A percentile compares a stretch with the other conserved stretches of the same genome.
Conservation (phyloP, 108 stramenopile species). For the Thalassiosira profunda region DNA sequence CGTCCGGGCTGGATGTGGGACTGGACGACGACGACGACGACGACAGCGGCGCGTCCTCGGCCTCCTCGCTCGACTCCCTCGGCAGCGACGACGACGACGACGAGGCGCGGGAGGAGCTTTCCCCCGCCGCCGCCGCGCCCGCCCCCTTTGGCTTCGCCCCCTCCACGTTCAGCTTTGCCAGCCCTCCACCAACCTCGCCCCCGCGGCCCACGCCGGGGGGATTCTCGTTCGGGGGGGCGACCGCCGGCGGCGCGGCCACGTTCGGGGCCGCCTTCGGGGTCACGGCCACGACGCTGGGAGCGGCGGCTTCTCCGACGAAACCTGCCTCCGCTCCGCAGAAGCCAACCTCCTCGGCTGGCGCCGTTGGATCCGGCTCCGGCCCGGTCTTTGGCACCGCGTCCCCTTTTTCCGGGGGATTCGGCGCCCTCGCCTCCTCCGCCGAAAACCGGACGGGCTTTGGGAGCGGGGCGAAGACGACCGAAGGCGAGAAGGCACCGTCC, state of each 20-base stretch:
- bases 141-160: not conserved
- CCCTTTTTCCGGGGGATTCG: conserved; percentile 26
- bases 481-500: not conserved
- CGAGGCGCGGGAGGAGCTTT: not conserved
- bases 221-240: conserved; percentile 24
- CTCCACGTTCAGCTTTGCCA: conserved; percentile 4
- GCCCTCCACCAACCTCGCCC: not conserved
- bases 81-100: conserved; percentile 9
- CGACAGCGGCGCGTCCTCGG: not conserved
- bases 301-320: not conserved
- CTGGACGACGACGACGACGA: conserved; percentile 14
- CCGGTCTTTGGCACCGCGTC: conserved; percentile 35
- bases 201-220: conserved; percentile 1
- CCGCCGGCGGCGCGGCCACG: conserved; percentile 27
- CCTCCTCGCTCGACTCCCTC: not conserved
- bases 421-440: conserved; percentile 7
- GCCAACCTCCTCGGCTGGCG: not conserved
- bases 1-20: conserved; percentile 38
- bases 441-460: conserved; percentile 30
- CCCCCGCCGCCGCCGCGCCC: too few relatives aligned
- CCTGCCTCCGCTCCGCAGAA: not conserved
- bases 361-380: conserved; percentile 43
- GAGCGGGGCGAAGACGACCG: not conserved
- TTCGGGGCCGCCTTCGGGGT: conserved; percentile 22
- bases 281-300: not conserved